A percentile compares a stretch with the other conserved stretches of the same genome.
Conservation (phyloP, 345 rosid species). For the Salix suchowensis region DNA sequence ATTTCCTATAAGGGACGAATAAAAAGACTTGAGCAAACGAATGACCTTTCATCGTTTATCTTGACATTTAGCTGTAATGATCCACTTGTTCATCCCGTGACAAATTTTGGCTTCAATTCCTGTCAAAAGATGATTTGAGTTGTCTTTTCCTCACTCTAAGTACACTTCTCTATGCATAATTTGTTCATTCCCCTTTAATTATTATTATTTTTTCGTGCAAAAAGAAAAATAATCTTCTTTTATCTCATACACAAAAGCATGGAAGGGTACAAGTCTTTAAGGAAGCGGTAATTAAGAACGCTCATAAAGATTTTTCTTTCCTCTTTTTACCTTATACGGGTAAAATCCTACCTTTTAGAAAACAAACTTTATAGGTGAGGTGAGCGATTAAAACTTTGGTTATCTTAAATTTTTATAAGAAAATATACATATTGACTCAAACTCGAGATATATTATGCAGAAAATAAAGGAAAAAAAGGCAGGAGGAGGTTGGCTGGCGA, state of each 20-base stretch:
- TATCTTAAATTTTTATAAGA: too few species aligned
- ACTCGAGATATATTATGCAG: too few species aligned
- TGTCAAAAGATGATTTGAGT: background rate
- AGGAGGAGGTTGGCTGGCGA: too few species aligned
- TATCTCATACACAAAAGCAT: background rate
- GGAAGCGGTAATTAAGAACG: too few species aligned
- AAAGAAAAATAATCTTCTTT: background rate
- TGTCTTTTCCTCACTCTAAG: background rate
- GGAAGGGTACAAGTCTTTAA: background rate
- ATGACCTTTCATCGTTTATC: background rate
- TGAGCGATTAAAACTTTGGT: accelerated
- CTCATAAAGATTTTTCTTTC: too few species aligned
- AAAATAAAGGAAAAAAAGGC: too few species aligned
- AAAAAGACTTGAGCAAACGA: background rate
- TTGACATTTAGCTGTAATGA: background rate
- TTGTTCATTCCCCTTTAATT: background rate
- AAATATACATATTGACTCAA: accelerated
- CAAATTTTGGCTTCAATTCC: background rate
- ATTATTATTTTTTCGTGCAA: background rate
- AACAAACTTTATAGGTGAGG: too few species aligned
- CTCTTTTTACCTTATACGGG: too few species aligned
- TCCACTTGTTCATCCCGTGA: background rate
- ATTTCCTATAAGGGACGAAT: background rate
- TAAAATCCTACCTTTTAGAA: too few species aligned
- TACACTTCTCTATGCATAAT: background rate